phyloP scores from a whole-genome alignment of 495 filamentous ascomycete species.

The Beverwykella pulmonaria region DNA sequence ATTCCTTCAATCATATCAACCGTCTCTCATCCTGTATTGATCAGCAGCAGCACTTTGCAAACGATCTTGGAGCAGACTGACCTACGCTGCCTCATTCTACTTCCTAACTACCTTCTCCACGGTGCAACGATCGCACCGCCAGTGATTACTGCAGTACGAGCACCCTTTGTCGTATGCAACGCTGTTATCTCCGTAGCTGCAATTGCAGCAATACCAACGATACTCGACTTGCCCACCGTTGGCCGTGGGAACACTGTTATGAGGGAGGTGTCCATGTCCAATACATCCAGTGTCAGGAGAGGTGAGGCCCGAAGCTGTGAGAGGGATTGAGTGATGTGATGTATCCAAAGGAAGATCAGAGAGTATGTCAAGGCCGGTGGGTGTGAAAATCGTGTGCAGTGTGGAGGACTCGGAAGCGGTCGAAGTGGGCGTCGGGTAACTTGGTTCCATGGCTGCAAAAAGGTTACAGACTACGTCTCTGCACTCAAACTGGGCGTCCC shows the following conservation, averaged over 20 bases:
- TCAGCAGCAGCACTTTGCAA: background rate
- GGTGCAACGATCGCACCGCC: background rate
- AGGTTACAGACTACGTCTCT: background rate
- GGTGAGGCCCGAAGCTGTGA: too few relatives aligned
- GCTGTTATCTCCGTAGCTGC: background rate
- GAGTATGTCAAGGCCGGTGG: too few relatives aligned
- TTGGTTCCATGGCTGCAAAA: too few relatives aligned
- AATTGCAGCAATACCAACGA: slow-evolving; percentile 11
- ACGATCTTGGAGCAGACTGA: background rate
- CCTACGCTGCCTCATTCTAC: background rate
- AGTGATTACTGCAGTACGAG: slow-evolving; percentile 4
- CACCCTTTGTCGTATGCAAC: background rate
- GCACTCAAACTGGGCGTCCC: background rate
- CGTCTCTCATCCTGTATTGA: background rate
- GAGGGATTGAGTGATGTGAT: too few relatives aligned
- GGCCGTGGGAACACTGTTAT: background rate
- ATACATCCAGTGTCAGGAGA: too few relatives aligned
- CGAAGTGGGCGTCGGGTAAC: too few relatives aligned
- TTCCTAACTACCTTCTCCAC: background rate
- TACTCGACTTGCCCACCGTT: background rate
- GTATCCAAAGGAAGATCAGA: too few relatives aligned
- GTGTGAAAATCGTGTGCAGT: too few relatives aligned
- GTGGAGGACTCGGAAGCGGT: too few relatives aligned
- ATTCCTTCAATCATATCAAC: too few relatives aligned
- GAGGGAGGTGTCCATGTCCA: background rate